Conservation (phyloP, 2,329 filamentous ascomycete species). For the Plectosphaerella sp. region DNA sequence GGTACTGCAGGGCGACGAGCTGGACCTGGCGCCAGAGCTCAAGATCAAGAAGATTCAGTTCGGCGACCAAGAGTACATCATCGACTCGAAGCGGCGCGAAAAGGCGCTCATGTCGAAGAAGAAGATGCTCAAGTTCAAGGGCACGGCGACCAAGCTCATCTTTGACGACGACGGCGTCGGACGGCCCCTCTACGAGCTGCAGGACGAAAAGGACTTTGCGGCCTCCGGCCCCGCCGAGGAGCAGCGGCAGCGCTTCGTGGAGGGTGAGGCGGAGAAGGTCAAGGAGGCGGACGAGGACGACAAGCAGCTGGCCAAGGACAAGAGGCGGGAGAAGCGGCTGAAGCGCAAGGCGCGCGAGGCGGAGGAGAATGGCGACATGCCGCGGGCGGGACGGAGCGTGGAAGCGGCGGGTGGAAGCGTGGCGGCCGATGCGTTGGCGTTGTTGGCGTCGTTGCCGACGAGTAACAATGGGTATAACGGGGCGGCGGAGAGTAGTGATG, state of each 20-base stretch:
- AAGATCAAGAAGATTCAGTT: conserved; percentile 44
- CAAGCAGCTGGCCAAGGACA: conserved; percentile 74
- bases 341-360: conserved; percentile 66
- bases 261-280: conserved; percentile 68
- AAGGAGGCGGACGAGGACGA: conserved; percentile 74
- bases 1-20: conserved; percentile 68
- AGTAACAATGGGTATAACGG: conserved; percentile 31
- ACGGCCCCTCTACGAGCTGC: conserved; percentile 82
- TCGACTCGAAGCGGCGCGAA: conserved; percentile 93
- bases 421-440: conserved; percentile 48
- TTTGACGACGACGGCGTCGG: conserved; percentile 90
- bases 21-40: conserved; percentile 53
- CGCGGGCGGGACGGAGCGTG: conserved; percentile 17
- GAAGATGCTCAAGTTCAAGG: conserved; percentile 86
- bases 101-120: conserved; percentile 96
- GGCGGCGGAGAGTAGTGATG: conserved; percentile 13
- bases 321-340: conserved; percentile 70
- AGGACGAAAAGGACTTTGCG: conserved; percentile 77
- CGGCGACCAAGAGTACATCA: conserved; percentile 68
- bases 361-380: conserved; percentile 41
- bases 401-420: conserved; percentile 17
- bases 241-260: conserved; percentile 74
- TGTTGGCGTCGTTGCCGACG: conserved; percentile 54
- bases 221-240: conserved; percentile 69
- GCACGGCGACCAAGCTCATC: conserved; percentile 76